Base-by-base conservation (phyloP, 495 filamentous ascomycete species). In the Chlorociboria aeruginascens region DNA sequence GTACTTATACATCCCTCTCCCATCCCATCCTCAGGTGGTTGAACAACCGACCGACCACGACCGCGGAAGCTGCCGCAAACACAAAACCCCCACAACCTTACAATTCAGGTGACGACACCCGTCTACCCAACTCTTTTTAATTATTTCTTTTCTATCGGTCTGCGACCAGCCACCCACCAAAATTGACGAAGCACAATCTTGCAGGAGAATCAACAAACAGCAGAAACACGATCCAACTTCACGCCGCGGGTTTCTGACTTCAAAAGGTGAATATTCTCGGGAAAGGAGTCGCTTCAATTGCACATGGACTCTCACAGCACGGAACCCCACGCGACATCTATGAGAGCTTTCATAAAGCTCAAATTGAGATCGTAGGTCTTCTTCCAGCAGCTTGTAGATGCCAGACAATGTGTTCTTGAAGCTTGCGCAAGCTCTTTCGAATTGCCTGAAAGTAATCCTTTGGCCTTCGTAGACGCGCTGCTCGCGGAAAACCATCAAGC, bases 331-430 rank as follows among this genome's bases (percentile, higher is more conserved):
- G 49, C 56, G 56, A 55, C 45, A 46, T 55, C 52, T 52, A 55
- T 55, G 49, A 48, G 46, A 52, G 56, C 52, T 58, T 49, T 45
- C 28, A 50, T 37, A 32, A 48, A 37, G 52, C 49, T 52, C 49
- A 50, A 55, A 47, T 58, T 50, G 46, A 52, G 46, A 55, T 55
- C 48, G 56, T 58, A 58, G 52, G 56, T 58, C 56, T 48, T 58
- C 56, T 48, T 50, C 39, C 52, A 52, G 32, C 49, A 47, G 52
- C 49, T 52, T 53, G 52, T 50, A 58, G 46, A 47, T 41, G 36
- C 43, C 49, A 32, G 20, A 12, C 33, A 31, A 32, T 47, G 42
- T 40, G 25, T 38, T 6, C 25, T 37, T 50, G 42, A 47, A 58
- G 49, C 46, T 50, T 55, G 56, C 55, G 51, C 55, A 41, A 48